Percentiles rank a stretch among this genome's conserved stretches.
Evolutionary conservation across 176 grass and related monocot species (phyloP).

Genomic region (Sorghum bicolor): DNA sequence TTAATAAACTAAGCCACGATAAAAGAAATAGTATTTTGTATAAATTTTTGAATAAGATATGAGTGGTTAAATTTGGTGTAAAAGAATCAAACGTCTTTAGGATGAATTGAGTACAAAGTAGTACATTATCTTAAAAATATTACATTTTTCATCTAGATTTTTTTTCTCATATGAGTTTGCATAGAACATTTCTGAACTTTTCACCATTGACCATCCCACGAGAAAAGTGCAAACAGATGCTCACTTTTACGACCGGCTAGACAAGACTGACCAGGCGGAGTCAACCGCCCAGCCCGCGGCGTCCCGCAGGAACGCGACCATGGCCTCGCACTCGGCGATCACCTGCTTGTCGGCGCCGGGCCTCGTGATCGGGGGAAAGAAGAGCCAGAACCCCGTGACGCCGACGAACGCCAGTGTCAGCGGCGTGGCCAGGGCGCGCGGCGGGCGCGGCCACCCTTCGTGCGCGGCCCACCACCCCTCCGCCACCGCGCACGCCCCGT

Average conservation of each 20-base stretch:
- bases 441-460: conserved; percentile 33
- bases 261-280: background rate
- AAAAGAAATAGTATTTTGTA: no score
- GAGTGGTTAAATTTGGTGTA: no score
- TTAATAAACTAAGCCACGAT: no score
- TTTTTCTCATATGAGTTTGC: no score
- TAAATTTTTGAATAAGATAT: no score
- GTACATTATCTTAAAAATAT: no score
- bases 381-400: conserved; percentile 51
- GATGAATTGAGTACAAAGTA: no score
- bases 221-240: background rate
- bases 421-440: conserved; percentile 8
- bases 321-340: conserved; percentile 49
- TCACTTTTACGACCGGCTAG: background rate
- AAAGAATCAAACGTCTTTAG: no score
- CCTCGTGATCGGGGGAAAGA: conserved; percentile 58
- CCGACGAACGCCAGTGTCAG: conserved; percentile 43
- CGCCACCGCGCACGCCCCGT: conserved; percentile 49
- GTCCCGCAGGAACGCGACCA: conserved; percentile 28
- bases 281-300: background rate
- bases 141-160: no score
- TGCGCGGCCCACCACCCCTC: conserved; percentile 44
- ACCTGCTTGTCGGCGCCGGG: conserved; percentile 32
- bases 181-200: background rate
- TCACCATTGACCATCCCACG: background rate